phyloP scores from a whole-genome alignment of 805 yeast species.

The Metschnikowia matae region DNA sequence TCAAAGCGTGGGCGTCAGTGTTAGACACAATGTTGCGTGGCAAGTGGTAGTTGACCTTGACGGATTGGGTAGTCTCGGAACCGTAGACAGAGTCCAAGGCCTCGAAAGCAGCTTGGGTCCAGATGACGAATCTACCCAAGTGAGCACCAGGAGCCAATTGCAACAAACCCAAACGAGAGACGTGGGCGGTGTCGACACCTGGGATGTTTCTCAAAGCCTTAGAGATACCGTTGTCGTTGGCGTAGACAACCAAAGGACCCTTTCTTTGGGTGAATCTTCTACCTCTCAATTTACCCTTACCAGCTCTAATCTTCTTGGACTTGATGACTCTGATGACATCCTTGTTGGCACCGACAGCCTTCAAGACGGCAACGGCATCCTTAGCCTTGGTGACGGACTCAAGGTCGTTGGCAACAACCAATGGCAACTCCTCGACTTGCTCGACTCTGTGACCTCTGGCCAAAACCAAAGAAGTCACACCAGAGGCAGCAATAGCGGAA shows the following conservation, averaged over 20 bases:
- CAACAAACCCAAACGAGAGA: slow-evolving; percentile 86
- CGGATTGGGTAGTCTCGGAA: slow-evolving; percentile 76
- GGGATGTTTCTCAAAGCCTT: slow-evolving; percentile 99
- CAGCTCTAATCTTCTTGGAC: slow-evolving; percentile 98
- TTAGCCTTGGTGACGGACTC: slow-evolving; percentile 95
- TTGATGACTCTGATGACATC: slow-evolving; percentile 97
- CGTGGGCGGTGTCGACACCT: slow-evolving; percentile 97
- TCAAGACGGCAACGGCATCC: slow-evolving; percentile 97
- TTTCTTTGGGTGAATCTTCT: slow-evolving; percentile 99
- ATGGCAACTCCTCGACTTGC: slow-evolving; percentile 96
- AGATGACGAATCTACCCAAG: slow-evolving; percentile 98
- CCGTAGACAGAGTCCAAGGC: slow-evolving; percentile 97
- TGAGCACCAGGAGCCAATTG: slow-evolving; percentile 99
- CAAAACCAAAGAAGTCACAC: slow-evolving; percentile 94
- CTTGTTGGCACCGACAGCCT: slow-evolving; percentile 98
- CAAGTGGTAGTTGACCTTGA: slow-evolving; percentile 85
- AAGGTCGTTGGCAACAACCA: slow-evolving; percentile 89
- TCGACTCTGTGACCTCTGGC: slow-evolving; percentile 99
- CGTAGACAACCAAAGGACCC: slow-evolving; percentile 99
- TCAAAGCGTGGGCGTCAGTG: slow-evolving; percentile 94
- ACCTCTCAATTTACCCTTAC: slow-evolving; percentile 99
- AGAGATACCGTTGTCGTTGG: slow-evolving; percentile 94
- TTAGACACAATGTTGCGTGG: slow-evolving; percentile 93
- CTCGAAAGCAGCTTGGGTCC: slow-evolving; percentile 99
- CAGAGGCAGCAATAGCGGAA: slow-evolving; percentile 98